Evolutionary conservation across 495 filamentous ascomycete genomes (phyloP).

Genomic region (Podospora anserina): DNA sequence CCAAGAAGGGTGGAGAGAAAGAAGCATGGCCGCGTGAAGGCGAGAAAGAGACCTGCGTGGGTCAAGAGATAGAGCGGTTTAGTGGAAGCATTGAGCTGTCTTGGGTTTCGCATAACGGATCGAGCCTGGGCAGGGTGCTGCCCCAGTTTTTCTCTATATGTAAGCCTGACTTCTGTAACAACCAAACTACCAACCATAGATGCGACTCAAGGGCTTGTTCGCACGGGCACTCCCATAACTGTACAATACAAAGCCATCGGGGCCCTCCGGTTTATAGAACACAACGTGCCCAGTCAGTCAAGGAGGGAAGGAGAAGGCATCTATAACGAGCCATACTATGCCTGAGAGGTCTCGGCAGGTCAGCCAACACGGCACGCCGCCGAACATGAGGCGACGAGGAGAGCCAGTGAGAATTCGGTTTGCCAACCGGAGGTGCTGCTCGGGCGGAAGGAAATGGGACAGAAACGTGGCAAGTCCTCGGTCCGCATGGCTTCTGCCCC

Average conservation of each 20-base stretch:
- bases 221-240: slow-evolving; percentile 11
- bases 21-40: slow-evolving; percentile 94
- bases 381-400: neutral
- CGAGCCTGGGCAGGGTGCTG: slow-evolving; percentile 10
- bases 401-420: neutral
- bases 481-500: slow-evolving; percentile 8
- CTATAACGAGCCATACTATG: neutral
- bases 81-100: slow-evolving; percentile 14
- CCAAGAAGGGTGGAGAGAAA: slow-evolving; percentile 92
- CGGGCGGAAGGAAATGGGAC: slow-evolving; percentile 16
- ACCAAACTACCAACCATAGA: slow-evolving; percentile 18
- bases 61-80: slow-evolving; percentile 68
- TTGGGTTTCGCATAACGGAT: slow-evolving; percentile 23
- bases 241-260: slow-evolving; percentile 26
- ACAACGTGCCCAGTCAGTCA: neutral
- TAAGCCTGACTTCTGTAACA: slow-evolving; percentile 25
- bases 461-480: slow-evolving; percentile 7
- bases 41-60: slow-evolving; percentile 97
- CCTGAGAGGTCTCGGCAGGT: neutral
- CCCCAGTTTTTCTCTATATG: slow-evolving; percentile 14
- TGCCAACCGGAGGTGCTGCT: slow-evolving; percentile 6
- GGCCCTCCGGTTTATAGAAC: neutral
- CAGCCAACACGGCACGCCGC: neutral
- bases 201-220: slow-evolving; percentile 3
- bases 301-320: neutral